Base-by-base conservation (phyloP, 352 stramenopile species). In the Elongisporangium anandrum region DNA sequence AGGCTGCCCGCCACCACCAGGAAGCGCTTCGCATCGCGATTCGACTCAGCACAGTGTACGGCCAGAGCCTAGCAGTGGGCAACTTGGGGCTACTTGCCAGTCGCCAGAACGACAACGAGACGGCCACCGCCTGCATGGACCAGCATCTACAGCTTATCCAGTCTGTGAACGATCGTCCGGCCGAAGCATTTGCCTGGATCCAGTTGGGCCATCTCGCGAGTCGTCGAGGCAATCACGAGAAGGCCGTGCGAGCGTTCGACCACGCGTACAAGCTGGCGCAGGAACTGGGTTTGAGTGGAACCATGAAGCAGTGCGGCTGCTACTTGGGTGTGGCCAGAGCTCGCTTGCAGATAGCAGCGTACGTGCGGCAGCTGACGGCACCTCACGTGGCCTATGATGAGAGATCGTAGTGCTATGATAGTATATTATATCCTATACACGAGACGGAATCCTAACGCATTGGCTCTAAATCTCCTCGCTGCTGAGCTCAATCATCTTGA, bases 101-200 rank as follows among this genome's bases (percentile, higher is more conserved):
- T 52, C 74, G 85, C n/a, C 87, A 96, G 59, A 83, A 81, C 29
- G 89, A 96, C 54, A 29, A 85, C 16, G 70, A 88, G 10, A 96
- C 87, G 4, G 87, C 88, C 0, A 63, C 74, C 9, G 84, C 88
- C 7, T 97, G 88, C 59, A 85, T 97, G 68, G 89, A 97, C 56
- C 89, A 96, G 70, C 87, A 96, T 61, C 59, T 97, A 10, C 88
- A 97, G 66, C 79, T 96, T 12, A 86, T 94, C 20, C 87, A 96
- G 67, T 88, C 81, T 24, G 78, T 96, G 17, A 81, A 80, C 38
- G 87, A 96, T 63, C 75, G 70, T 10, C 64, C 80, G 15, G 85
- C 75, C 0, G 87, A 97, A 62, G 79, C 82, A 9, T 93, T 92
- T 52, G 84, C 88, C 9, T 96, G 85, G 85, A 91, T 94, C 54